Conservation (phyloP, 164 flowering plant species). For the Buxus sempervirens region DNA sequence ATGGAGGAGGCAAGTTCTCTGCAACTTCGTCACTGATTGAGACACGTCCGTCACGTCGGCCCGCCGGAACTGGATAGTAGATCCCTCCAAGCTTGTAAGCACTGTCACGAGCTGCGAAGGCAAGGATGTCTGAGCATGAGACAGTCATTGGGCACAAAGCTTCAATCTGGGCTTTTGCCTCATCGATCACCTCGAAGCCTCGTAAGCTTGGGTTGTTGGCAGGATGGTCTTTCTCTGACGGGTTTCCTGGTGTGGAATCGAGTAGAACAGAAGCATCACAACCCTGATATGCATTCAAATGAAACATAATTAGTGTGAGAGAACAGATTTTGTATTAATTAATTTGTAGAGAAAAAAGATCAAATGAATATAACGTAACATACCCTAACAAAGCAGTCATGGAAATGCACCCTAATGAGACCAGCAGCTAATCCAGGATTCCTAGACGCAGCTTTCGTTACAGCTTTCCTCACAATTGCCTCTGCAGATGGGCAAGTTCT, state of each 20-base stretch:
- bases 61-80: slow-evolving; percentile 10
- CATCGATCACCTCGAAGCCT: slow-evolving; percentile 19
- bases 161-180: slow-evolving; percentile 18
- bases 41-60: slow-evolving; percentile 15
- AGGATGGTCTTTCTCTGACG: slow-evolving; percentile 12
- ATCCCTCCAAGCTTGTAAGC: slow-evolving; percentile 7
- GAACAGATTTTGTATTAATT: neutral
- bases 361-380: neutral
- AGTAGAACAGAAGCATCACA: slow-evolving; percentile 18
- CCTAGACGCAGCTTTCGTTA: slow-evolving; percentile 5
- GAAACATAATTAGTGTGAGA: slow-evolving; percentile 3
- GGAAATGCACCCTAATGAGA: slow-evolving; percentile 40
- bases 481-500: slow-evolving; percentile 38
- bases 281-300: slow-evolving; percentile 17
- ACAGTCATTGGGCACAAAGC: slow-evolving; percentile 16
- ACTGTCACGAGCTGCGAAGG: slow-evolving; percentile 26
- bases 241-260: slow-evolving; percentile 5
- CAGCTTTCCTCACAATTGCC: slow-evolving; percentile 24
- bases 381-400: slow-evolving; percentile 45
- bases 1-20: slow-evolving; percentile 6
- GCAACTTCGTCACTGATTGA: slow-evolving; percentile 7
- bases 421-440: slow-evolving; percentile 32
- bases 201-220: slow-evolving; percentile 17
- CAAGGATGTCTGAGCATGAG: slow-evolving; percentile 23
- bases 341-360: neutral